Conservation (phyloP, 768 basidiomycete species). For the Russula emetica region DNA sequence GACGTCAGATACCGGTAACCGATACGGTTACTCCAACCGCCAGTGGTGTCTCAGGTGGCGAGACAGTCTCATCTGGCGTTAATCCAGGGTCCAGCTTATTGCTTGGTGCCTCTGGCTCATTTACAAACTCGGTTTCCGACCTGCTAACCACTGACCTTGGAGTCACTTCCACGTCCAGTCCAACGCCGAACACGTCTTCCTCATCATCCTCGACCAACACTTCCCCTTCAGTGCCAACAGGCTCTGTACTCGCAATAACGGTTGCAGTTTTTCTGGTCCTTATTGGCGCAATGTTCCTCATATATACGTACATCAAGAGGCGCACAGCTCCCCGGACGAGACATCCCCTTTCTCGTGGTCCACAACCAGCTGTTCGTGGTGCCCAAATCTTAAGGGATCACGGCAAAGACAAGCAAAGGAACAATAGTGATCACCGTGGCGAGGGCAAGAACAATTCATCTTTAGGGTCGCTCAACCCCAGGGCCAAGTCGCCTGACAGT, state of each 20-base stretch:
- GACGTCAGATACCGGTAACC: constrained; percentile 4
- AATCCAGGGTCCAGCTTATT: constrained; percentile 3
- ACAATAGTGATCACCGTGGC: constrained; percentile 8
- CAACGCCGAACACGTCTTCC: not conserved
- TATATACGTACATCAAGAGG: constrained; percentile 16
- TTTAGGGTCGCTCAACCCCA: not conserved
- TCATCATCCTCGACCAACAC: not conserved
- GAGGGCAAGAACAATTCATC: constrained; percentile 11
- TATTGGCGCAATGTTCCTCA: constrained; percentile 13
- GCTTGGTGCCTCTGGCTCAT: not conserved
- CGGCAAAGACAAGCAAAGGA: constrained; percentile 11
- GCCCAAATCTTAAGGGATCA: not conserved
- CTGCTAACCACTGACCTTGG: not conserved
- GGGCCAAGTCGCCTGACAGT: constrained; percentile 1
- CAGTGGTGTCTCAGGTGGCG: constrained; percentile 7
- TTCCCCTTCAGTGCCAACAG: constrained; percentile 22
- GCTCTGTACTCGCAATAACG: constrained; percentile 22
- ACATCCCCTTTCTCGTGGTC: constrained; percentile 8
- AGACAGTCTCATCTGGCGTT: not conserved
- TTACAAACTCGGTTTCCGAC: constrained; percentile 1
- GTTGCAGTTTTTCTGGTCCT: constrained; percentile 15
- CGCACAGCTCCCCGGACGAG: constrained; percentile 5
- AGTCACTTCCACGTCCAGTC: not conserved
- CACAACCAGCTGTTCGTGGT: constrained; percentile 6
- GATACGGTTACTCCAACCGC: not conserved